Evolutionary conservation across 306 rosid species (phyloP).

Genomic region (Lithocarpus polystachyus): DNA sequence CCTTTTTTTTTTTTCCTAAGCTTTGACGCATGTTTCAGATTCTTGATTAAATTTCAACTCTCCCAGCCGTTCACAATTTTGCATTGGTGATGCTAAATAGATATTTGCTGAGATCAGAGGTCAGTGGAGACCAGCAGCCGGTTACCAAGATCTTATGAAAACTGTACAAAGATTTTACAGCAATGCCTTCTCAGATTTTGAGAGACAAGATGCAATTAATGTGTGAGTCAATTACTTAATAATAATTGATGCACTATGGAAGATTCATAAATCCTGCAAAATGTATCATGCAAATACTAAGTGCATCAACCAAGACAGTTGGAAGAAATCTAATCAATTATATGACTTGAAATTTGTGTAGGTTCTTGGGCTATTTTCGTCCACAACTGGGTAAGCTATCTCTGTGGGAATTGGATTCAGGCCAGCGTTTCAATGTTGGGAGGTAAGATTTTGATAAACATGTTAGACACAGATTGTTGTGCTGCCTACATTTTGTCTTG

Average conservation of each 20-base stretch:
- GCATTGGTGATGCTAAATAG: constrained; percentile 38
- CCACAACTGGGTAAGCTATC: constrained; percentile 78
- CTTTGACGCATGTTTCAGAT: not conserved
- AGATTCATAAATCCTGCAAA: not conserved
- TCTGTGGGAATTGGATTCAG: constrained; percentile 82
- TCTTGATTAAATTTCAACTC: not conserved
- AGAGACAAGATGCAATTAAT: constrained; percentile 83
- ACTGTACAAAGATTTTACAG: constrained; percentile 79
- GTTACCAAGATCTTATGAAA: constrained; percentile 77
- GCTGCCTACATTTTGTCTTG: constrained; percentile 19
- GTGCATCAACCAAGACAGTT: constrained; percentile 4
- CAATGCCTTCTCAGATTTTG: constrained; percentile 70
- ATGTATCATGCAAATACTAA: not conserved
- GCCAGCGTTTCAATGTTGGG: constrained; percentile 55
- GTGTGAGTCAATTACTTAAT: constrained; percentile 47
- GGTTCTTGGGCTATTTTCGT: constrained; percentile 90
- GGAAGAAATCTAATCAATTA: not conserved
- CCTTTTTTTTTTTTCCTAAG: constrained; percentile 4
- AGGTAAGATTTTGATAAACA: constrained; percentile 37
- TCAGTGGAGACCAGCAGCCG: constrained; percentile 89
- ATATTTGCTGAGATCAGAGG: constrained; percentile 92
- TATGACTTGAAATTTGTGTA: constrained; percentile 35
- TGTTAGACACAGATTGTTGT: constrained; percentile 41
- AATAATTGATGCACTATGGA: not conserved
- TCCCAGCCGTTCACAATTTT: constrained; percentile 4